A percentile compares a stretch with the other conserved stretches of the same genome.
These are phyloP conservation scores for Linnemannia zychae DNA, from an alignment of 192 early-diverging fungal genomes.

Conservation along the genomic window DNA sequence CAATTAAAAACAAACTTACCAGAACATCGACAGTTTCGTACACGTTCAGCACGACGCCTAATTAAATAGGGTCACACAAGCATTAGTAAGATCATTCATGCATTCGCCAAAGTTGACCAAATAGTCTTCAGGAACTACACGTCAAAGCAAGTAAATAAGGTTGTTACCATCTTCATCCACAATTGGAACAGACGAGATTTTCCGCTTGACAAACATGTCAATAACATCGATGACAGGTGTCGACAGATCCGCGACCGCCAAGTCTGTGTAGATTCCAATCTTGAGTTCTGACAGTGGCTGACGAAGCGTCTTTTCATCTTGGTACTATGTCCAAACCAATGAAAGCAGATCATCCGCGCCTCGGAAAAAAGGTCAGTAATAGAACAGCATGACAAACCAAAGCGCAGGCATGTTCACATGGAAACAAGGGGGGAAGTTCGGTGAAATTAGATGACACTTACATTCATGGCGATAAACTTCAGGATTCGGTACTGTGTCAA, in stretches of 20 bases:
- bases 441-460: slow-evolving; percentile 29
- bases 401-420: not conserved
- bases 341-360: too few relatives aligned
- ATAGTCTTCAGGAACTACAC: not conserved
- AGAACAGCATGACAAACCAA: slow-evolving; percentile 6
- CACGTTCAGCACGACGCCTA: slow-evolving; percentile 90
- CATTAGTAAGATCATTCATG: not conserved
- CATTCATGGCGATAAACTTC: slow-evolving; percentile 89
- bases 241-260: slow-evolving; percentile 84
- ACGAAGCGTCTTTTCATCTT: slow-evolving; percentile 71
- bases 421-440: not conserved
- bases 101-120: not conserved
- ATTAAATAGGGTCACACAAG: slow-evolving; percentile 2
- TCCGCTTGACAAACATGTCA: slow-evolving; percentile 91
- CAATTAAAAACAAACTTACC: slow-evolving; percentile 58
- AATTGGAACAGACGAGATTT: slow-evolving; percentile 95
- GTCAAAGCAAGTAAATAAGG: not conserved
- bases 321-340: slow-evolving; percentile 45
- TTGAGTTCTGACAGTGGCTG: slow-evolving; percentile 82
- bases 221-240: slow-evolving; percentile 92
- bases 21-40: slow-evolving; percentile 98
- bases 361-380: not conserved
- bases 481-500: slow-evolving; percentile 91
- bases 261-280: slow-evolving; percentile 89
- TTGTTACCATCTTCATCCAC: slow-evolving; percentile 82